Evolutionary conservation across 179 eudicot species (phyloP).

Genomic region (Pouteria campechiana): DNA sequence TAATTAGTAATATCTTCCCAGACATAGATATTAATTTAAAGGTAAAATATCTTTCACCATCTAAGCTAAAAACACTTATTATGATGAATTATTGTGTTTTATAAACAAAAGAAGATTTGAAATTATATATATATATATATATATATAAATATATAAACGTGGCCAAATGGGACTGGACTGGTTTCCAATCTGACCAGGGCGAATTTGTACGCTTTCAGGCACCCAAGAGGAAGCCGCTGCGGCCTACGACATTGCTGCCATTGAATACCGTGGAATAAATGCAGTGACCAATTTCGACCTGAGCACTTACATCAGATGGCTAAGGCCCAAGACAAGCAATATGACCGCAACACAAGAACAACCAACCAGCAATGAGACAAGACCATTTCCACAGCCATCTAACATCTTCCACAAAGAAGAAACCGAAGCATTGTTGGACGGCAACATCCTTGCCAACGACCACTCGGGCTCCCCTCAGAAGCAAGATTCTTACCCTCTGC

Average conservation of each 20-base stretch:
- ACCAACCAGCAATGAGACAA: constrained; percentile 1
- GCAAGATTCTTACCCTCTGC: constrained; percentile 9
- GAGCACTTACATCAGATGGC: constrained; percentile 36
- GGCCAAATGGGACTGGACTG: too few relatives aligned
- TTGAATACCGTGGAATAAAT: constrained; percentile 32
- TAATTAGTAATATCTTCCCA: too few relatives aligned
- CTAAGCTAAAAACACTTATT: too few relatives aligned
- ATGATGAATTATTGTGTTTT: too few relatives aligned
- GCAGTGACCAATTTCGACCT: constrained; percentile 38
- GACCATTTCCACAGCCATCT: constrained; percentile 1
- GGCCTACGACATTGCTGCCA: constrained; percentile 40
- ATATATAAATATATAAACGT: too few relatives aligned
- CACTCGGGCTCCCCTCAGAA: constrained; percentile 4
- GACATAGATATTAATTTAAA: too few relatives aligned
- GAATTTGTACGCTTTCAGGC: constrained; percentile 1
- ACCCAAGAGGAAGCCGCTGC: constrained; percentile 50
- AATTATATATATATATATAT: too few relatives aligned
- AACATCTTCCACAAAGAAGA: neutral
- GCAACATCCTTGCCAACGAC: neutral
- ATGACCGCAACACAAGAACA: constrained; percentile 7
- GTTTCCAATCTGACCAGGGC: too few relatives aligned
- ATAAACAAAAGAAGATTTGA: too few relatives aligned
- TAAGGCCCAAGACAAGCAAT: constrained; percentile 20
- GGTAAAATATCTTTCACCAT: too few relatives aligned
- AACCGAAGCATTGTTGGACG: constrained; percentile 3